Evolutionary conservation across 2,329 filamentous ascomycete genomes (phyloP), one percentile per base, ranked within the genome.

Genomic region (Hirsutella minnesotensis): DNA sequence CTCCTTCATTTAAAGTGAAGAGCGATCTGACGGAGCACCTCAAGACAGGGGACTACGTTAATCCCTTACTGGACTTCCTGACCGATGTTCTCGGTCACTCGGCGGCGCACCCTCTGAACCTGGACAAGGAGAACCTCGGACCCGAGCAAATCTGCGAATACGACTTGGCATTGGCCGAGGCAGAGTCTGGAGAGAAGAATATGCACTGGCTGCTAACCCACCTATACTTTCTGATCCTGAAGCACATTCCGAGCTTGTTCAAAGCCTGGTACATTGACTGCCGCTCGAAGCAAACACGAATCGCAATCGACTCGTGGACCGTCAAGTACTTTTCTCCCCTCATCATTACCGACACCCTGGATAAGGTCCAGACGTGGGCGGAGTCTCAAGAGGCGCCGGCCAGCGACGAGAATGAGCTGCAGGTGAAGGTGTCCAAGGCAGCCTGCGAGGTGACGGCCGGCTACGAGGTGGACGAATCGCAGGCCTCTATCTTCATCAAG

Each of bases 401-500:
- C 3, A 62, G 55, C 12, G 73, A 77, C 27, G 73, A 79, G 49
- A 70, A 75, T 44, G 70, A 76, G 47, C 63, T 82, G 9, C 54
- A 66, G 1, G 70, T 96, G 44, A 89, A 84, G 57, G 76, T 94
- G 9, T 85, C 81, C 44, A 73, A 74, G 29, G 70, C 76, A 10
- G 79, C 79, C 1, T 75, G 76, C 39, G 90, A 96, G 60, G 77
- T 96, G 30, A 82, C 81, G 12, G 88, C 87, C 0, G 81, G 81
- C 3, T 95, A 95, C 58, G 79, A 85, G 41, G 78, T 98, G 10
- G 92, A 98, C 57, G 90, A 96, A 46, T 79, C 85, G 52, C 79
- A 80, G 24, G 87, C 92, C 44, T 74, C 81, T 10, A 92, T 96
- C 48, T 73, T 79, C n/a, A 82, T 98, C 53, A 75, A 76, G 5